Evolutionary conservation across 129 eudicot species (phyloP).

Genomic region (Saposhnikovia divaricata): DNA sequence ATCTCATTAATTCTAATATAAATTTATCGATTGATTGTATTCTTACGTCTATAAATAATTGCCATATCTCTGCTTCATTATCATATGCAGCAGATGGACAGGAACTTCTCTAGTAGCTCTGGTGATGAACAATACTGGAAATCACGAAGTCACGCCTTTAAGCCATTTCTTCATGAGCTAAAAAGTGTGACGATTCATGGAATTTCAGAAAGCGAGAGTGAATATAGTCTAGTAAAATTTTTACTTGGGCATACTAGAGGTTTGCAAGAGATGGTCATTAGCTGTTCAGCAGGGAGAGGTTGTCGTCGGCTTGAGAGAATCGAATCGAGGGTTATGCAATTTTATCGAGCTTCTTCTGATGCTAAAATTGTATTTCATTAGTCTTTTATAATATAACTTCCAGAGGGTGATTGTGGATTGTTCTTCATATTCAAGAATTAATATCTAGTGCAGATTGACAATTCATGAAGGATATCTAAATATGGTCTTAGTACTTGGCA

Average conservation of each 20-base stretch:
- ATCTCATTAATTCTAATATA: neutral
- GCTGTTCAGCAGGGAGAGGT: conserved; percentile 26
- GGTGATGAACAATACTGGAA: neutral
- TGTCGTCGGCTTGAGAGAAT: conserved; percentile 42
- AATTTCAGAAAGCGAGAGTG: conserved; percentile 42
- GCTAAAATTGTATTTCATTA: conserved; percentile 46
- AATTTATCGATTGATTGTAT: neutral
- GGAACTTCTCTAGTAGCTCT: conserved; percentile 5
- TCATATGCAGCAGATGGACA: neutral
- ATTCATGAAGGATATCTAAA: neutral
- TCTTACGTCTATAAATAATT: neutral
- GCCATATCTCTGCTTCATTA: neutral
- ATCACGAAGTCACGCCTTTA: neutral
- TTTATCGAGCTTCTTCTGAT: conserved; percentile 45
- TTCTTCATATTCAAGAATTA: neutral
- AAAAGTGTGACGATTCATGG: conserved; percentile 52
- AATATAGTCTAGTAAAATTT: conserved; percentile 47
- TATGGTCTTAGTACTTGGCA: no score
- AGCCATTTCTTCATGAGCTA: conserved; percentile 45
- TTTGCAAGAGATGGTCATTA: conserved; percentile 48
- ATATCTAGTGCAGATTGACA: neutral
- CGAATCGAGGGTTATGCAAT: conserved; percentile 51
- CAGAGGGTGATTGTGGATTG: neutral
- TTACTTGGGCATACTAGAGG: conserved; percentile 56
- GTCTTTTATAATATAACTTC: neutral